phyloP scores from a whole-genome alignment of 2,329 filamentous ascomycete species.

The Diaporthe caulivora region DNA sequence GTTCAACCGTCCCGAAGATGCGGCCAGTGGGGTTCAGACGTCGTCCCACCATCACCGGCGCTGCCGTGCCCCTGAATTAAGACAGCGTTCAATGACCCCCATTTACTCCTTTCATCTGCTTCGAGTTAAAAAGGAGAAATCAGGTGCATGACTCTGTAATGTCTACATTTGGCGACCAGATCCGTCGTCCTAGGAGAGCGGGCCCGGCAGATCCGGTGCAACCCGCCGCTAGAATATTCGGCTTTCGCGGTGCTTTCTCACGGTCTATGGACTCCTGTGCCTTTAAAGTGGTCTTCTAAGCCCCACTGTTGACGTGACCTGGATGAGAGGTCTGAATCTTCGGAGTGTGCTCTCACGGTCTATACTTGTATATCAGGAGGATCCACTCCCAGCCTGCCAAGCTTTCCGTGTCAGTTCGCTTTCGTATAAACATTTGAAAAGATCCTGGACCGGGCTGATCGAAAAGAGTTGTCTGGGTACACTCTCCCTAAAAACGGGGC shows the following conservation, averaged over 20 bases:
- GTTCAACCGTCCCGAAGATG: conserved; percentile 22
- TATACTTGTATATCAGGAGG: too few relatives aligned
- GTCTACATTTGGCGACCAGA: neutral
- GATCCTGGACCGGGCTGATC: neutral
- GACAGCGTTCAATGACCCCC: too few relatives aligned
- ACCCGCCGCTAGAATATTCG: neutral
- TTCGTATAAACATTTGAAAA: conserved; percentile 1
- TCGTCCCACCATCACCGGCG: neutral
- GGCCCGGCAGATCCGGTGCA: neutral
- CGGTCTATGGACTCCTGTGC: too few relatives aligned
- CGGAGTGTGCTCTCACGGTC: too few relatives aligned
- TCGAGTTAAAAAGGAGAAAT: neutral
- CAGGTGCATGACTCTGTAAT: neutral
- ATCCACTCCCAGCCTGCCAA: conserved; percentile 24
- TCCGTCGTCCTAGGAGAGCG: neutral
- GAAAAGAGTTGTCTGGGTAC: neutral
- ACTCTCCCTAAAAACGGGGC: neutral
- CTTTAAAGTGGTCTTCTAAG: too few relatives aligned
- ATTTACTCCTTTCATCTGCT: too few relatives aligned
- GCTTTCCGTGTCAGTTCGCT: neutral
- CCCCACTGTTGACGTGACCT: too few relatives aligned
- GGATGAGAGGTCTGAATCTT: too few relatives aligned
- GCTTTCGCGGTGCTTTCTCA: neutral
- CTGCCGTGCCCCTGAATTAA: neutral
- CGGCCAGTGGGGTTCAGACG: neutral